Percentiles rank a stretch among this genome's conserved stretches.
phyloP scores from a whole-genome alignment of 345 rosid species.

The Rhodamnia argentea region DNA sequence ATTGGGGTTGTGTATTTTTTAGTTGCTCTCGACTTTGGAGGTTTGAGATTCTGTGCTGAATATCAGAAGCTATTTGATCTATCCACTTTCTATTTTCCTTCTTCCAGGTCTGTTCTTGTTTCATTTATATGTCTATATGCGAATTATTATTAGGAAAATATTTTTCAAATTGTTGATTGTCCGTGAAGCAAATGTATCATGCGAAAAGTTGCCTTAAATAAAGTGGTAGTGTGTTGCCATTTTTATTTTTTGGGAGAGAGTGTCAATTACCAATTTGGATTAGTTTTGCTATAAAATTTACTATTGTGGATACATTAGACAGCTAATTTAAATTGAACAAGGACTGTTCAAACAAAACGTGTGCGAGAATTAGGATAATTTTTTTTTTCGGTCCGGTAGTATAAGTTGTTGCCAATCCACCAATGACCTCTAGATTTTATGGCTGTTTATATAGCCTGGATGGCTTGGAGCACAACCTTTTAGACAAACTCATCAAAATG shows the following conservation, averaged over 20 bases:
- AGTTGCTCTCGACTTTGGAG: neutral
- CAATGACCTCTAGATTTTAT: no score
- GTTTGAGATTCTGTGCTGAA: neutral
- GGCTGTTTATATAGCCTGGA: no score
- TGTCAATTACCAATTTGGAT: neutral
- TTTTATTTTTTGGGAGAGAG: neutral
- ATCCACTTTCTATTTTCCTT: neutral
- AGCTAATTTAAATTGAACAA: no score
- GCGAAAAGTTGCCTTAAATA: no score
- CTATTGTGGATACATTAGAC: no score
- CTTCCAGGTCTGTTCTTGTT: neutral
- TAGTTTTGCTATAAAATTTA: neutral
- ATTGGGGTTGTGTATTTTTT: neutral
- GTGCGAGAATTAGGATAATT: no score
- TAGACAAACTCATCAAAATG: no score
- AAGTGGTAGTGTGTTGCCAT: neutral
- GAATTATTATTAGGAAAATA: neutral
- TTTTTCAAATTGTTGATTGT: neutral
- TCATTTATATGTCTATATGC: neutral
- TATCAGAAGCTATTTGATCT: neutral
- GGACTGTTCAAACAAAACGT: no score
- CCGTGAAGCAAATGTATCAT: neutral
- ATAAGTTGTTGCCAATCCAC: no score
- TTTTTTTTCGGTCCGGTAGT: no score
- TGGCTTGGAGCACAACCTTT: no score